Evolutionary conservation across 208 protist species (phyloP).

Genomic region (Naegleria lovaniensis): DNA sequence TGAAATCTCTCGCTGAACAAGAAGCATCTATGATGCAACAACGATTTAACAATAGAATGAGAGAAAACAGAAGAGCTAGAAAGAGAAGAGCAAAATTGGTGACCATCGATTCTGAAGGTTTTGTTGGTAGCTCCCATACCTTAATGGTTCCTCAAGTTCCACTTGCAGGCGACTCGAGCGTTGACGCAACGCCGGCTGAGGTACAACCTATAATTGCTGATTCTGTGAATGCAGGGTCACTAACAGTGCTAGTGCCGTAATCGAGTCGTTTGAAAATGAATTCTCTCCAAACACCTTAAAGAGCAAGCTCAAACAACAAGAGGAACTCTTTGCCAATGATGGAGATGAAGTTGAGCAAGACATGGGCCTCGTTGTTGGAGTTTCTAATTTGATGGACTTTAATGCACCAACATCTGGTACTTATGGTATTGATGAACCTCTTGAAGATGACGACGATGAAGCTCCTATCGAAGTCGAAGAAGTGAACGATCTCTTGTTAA

Average conservation of each 20-base stretch:
- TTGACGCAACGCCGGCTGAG: slow-evolving; percentile 27
- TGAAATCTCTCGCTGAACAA: slow-evolving; percentile 34
- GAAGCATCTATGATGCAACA: slow-evolving; percentile 54
- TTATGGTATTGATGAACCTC: not conserved
- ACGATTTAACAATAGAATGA: slow-evolving; percentile 2
- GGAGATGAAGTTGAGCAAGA: not conserved
- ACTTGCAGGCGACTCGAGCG: slow-evolving; percentile 28
- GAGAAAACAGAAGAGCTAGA: slow-evolving; percentile 26
- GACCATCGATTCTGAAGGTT: not conserved
- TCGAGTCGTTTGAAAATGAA: not conserved
- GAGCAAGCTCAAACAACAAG: not conserved
- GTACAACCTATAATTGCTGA: not conserved
- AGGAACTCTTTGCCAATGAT: not conserved
- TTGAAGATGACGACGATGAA: not conserved
- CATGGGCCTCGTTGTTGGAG: not conserved
- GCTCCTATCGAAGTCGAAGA: not conserved
- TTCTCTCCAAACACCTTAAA: not conserved
- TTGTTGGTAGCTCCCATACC: not conserved
- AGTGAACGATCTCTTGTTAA: not conserved
- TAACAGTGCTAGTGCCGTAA: not conserved
- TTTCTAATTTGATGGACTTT: not conserved
- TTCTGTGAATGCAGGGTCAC: not conserved
- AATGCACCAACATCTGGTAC: not conserved
- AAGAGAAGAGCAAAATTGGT: not conserved
- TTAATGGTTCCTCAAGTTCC: not conserved